phyloP scores from a whole-genome alignment of 305 asterid genomes.

The Nicotiana rustica region DNA sequence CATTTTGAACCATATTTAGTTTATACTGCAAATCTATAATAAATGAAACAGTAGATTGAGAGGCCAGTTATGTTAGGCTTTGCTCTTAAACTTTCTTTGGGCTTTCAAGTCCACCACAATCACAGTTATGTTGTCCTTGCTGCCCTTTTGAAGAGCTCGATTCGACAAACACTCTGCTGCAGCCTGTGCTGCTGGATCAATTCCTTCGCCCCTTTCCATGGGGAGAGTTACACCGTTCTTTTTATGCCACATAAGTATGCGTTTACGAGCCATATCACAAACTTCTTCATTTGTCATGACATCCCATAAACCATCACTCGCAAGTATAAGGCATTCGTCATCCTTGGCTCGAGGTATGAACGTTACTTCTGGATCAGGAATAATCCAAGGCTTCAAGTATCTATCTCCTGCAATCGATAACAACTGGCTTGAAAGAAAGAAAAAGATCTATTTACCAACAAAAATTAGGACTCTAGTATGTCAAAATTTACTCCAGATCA shows the following conservation, averaged over 20 bases:
- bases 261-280: constrained; percentile 80
- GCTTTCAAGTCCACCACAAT: constrained; percentile 85
- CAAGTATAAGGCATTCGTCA: constrained; percentile 83
- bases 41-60: constrained; percentile 30
- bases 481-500: neutral
- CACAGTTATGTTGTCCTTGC: constrained; percentile 85
- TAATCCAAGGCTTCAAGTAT: constrained; percentile 91
- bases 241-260: constrained; percentile 84
- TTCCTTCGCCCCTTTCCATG: constrained; percentile 71
- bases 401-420: constrained; percentile 72
- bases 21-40: constrained; percentile 38
- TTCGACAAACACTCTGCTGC: constrained; percentile 87
- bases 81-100: constrained; percentile 72
- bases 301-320: constrained; percentile 98
- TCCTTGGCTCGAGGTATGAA: constrained; percentile 79
- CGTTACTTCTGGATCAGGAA: constrained; percentile 90
- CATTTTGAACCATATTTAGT: constrained; percentile 37
- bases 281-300: constrained; percentile 93
- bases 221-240: constrained; percentile 57
- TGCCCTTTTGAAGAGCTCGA: constrained; percentile 87
- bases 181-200: constrained; percentile 94
- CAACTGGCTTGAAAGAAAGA: neutral
- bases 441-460: constrained; percentile 7
- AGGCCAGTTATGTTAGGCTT: constrained; percentile 40
- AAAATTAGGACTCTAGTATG: neutral